phyloP scores from a whole-genome alignment of 208 protist species.

The Trypanosoma cruzi region DNA sequence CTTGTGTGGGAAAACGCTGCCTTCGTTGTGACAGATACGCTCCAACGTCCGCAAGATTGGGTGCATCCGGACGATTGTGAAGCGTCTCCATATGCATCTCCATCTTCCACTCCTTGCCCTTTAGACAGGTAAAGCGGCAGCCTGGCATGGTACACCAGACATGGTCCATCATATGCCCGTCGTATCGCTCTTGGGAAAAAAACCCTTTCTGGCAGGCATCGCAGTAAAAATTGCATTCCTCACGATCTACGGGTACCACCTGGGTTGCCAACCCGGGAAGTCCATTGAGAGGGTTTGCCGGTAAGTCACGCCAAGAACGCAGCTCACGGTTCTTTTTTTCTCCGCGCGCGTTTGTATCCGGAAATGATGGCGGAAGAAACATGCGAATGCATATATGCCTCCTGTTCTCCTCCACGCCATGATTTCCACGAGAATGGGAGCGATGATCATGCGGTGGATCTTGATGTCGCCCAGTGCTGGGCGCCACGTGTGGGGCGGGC shows the following conservation, averaged over 20 bases:
- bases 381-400: conserved; percentile 7
- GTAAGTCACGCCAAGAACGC: conserved; percentile 28
- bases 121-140: conserved; percentile 85
- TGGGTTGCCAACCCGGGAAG: conserved; percentile 12
- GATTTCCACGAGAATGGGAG: neutral
- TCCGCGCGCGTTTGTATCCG: neutral
- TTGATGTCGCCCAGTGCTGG: neutral
- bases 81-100: conserved; percentile 86
- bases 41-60: conserved; percentile 67
- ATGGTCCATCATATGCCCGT: conserved; percentile 66
- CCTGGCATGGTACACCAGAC: conserved; percentile 82
- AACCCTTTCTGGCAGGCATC: conserved; percentile 87
- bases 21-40: conserved; percentile 73
- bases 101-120: conserved; percentile 73
- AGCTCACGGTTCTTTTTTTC: conserved; percentile 4
- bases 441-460: neutral
- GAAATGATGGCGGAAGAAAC: conserved; percentile 14
- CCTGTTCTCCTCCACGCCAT: neutral
- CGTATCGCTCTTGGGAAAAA: conserved; percentile 45
- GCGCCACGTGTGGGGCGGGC: neutral
- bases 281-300: conserved; percentile 28
- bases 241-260: conserved; percentile 15
- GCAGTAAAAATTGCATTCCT: conserved; percentile 59
- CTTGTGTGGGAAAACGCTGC: conserved; percentile 79
- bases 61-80: conserved; percentile 85